Evolutionary conservation across 2,329 filamentous ascomycete genomes (phyloP), one percentile per base, ranked within the genome.

Genomic region (Alternaria sp.): DNA sequence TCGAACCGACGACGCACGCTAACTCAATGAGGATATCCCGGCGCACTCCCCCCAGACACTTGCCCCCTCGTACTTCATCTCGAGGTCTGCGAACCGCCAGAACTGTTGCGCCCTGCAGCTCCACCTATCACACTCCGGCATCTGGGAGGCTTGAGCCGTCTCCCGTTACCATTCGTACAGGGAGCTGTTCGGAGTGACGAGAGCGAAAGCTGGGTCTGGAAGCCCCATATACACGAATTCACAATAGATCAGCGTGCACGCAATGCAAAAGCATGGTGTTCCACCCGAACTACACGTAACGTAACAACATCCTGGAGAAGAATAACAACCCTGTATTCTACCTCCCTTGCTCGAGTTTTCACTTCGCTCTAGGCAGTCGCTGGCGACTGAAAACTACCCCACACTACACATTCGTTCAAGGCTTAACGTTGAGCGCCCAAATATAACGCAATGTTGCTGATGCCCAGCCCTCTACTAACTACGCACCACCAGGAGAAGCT

Each of bases 21-120:
- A 62, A 39, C 67, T 51, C 14, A 11, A 56, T 31, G 33, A 59
- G 64, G 64, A 53, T 61, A 58, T 69, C 50, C 62, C 65, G 63
- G 54, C 33, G 60, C 57, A 51, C 45, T 56, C 61, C 57, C 57
- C 60, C 63, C 53, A 61, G 57, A 65, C 58, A 55, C 58, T 40
- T 42, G 31, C 54, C 56, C 56, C 49, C 61, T 55, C 54, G 42
- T 51, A 56, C 60, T 54, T 48, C 53, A 56, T 60, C 56, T 55
- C 37, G 39, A 64, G 55, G 57, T 54, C 51, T 66, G 60, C 49
- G 45, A 57, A 61, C 46, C 51, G 41, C 56, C 46, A 49, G 41
- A 21, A 14, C 58, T 53, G 54, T 58, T 55, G 62, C 62, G 46
- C 56, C 61, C 60, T 62, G 49, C 56, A 62, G 60, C 50, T 54